These are phyloP conservation scores for Albugo laibachii DNA, from an alignment of 352 stramenopile species.

Conservation along the genomic window DNA sequence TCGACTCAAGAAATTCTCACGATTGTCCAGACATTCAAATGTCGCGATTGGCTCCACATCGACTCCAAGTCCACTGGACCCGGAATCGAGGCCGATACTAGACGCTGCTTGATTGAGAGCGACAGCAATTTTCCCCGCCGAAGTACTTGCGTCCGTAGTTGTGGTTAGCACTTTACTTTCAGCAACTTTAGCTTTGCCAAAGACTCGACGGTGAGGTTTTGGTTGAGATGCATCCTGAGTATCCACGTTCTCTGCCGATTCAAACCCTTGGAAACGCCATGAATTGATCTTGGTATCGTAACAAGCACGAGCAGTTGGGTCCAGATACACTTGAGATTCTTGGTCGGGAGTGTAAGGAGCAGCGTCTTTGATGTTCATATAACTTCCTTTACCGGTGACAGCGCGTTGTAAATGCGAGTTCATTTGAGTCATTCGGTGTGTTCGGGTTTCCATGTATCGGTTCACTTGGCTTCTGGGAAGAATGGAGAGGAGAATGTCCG, in stretches of 20 bases:
- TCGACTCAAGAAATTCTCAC: conserved; percentile 66
- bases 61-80: conserved; percentile 48
- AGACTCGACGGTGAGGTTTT: background rate
- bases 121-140: conserved; percentile 13
- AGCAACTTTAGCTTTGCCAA: conserved; percentile 6
- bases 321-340: conserved; percentile 72
- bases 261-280: conserved; percentile 37
- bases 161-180: background rate
- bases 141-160: background rate
- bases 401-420: conserved; percentile 61
- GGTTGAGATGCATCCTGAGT: background rate
- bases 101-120: conserved; percentile 31
- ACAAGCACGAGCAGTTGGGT: conserved; percentile 53
- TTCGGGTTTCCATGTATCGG: conserved; percentile 31
- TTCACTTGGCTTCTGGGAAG: conserved; percentile 24
- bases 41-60: conserved; percentile 71
- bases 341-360: conserved; percentile 61
- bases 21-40: conserved; percentile 53
- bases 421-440: conserved; percentile 42
- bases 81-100: conserved; percentile 18
- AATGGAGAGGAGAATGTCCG: conserved; percentile 44
- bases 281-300: conserved; percentile 42
- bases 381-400: conserved; percentile 46
- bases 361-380: conserved; percentile 67
- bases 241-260: conserved; percentile 15